Evolutionary conservation across 2,329 filamentous ascomycete genomes (phyloP).

Genomic region (Fusarium pininemorale): DNA sequence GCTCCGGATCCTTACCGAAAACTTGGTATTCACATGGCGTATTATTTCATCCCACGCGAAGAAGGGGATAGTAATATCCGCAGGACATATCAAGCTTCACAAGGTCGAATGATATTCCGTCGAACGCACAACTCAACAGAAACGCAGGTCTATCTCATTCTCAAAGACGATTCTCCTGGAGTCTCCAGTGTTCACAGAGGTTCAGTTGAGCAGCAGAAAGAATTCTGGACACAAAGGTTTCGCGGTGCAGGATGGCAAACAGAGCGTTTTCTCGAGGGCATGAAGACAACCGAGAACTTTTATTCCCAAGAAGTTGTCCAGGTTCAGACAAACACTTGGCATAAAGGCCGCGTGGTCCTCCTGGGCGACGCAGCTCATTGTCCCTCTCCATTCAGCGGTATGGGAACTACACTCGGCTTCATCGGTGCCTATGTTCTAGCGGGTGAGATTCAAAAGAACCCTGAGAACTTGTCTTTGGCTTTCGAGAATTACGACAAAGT

Average conservation of each 20-base stretch:
- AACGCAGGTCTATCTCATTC: slow-evolving; percentile 24
- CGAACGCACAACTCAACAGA: slow-evolving; percentile 28
- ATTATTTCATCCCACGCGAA: slow-evolving; percentile 25
- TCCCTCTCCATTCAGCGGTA: slow-evolving; percentile 25
- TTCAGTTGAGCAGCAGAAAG: slow-evolving; percentile 16
- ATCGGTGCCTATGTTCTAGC: slow-evolving; percentile 26
- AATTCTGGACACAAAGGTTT: slow-evolving; percentile 23
- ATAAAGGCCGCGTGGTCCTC: slow-evolving; percentile 9
- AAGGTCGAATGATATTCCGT: slow-evolving; percentile 27
- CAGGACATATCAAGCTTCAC: slow-evolving; percentile 4
- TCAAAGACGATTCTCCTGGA: slow-evolving; percentile 12
- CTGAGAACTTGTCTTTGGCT: slow-evolving; percentile 1
- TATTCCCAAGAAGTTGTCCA: slow-evolving; percentile 28
- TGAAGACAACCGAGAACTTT: slow-evolving; percentile 20
- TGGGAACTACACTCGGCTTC: slow-evolving; percentile 22
- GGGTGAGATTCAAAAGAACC: slow-evolving; percentile 18
- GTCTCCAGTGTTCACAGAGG: slow-evolving; percentile 10
- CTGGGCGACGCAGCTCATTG: slow-evolving; percentile 24
- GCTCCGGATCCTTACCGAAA: slow-evolving; percentile 30
- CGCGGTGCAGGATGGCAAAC: slow-evolving; percentile 17
- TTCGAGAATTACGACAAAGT: slow-evolving; percentile 24
- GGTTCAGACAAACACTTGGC: slow-evolving; percentile 12
- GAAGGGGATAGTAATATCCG: slow-evolving; percentile 22
- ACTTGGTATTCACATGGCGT: slow-evolving; percentile 26
- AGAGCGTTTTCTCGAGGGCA: slow-evolving; percentile 16